Evolutionary conservation across 345 rosid species (phyloP), one percentile per base, ranked within the genome.

Genomic region (Rhodomyrtus tomentosa): DNA sequence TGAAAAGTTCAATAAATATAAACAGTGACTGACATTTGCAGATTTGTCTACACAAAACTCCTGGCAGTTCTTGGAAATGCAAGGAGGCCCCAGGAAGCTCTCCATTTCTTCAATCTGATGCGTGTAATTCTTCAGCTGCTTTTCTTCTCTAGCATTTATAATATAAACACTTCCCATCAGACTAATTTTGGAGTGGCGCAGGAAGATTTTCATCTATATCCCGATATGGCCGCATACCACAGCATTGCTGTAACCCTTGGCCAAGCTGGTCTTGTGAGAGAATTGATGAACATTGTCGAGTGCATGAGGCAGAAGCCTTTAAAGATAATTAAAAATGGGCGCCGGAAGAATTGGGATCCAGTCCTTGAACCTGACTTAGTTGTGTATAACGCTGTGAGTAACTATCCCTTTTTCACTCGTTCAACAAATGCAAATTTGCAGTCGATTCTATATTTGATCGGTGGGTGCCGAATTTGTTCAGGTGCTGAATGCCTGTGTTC

Each of bases 11-110:
- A 15, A 9, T 81, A 25, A 16, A 38, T 84, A 51, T 9, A 80
- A 27, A 38, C 79, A 56, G 73, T 45, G 87, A 56, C 68, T 22
- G 49, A 45, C 86, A 45, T 81, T 86, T 91, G 89, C 89, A 96
- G 99, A 95, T 96, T 94, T 94, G 99, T 96, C 83, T 94, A 93
- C 91, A 95, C 99, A 81, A 94, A 95, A 86, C 94, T 96, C 80
- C 89, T 96, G 89, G 91, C 98, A 6, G 92, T 95, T 88, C 95
- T 95, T 85, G 96, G 98, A 82, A 93, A 87, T 82, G 92, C 92
- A 45, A 87, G 93, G 88, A 93, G 92, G 92, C 93, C 95, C 13
- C 86, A 86, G 72, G 98, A 96, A 92, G 97, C 95, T 80, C 95
- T 94, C 68, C 87, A 29, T 82, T 88, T 95, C 84, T 94, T 91